Percentiles rank a stretch among this genome's conserved stretches.
Conservation (phyloP, 2,329 filamentous ascomycete species). For the Calonectria honghensis region DNA sequence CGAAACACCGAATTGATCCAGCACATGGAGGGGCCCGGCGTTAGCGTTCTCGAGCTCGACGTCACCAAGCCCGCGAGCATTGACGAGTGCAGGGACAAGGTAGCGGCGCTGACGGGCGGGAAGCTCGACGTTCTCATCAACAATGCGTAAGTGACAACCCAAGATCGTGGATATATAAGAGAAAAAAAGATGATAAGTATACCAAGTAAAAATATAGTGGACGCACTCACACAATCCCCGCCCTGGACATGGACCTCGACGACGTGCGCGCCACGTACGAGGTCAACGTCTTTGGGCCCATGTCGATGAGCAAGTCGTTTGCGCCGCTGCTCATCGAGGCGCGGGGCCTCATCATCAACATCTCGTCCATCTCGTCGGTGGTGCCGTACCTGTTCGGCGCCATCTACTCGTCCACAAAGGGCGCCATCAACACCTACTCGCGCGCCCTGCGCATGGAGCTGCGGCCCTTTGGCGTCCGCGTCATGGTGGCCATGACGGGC, state of each 20-base stretch:
- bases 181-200: background rate
- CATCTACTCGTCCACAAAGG: constrained; percentile 74
- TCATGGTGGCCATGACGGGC: constrained; percentile 74
- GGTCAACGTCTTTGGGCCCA: constrained; percentile 75
- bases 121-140: constrained; percentile 76
- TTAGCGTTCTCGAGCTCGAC: constrained; percentile 71
- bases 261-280: constrained; percentile 74
- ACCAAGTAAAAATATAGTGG: constrained; percentile 60
- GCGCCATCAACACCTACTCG: constrained; percentile 71
- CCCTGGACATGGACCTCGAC: constrained; percentile 70
- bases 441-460: constrained; percentile 73
- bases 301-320: constrained; percentile 73
- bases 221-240: constrained; percentile 70
- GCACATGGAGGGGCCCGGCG: constrained; percentile 66
- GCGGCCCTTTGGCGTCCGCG: constrained; percentile 72
- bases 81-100: constrained; percentile 66
- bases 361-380: constrained; percentile 71
- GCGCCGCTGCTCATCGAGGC: constrained; percentile 69
- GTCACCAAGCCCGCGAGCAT: constrained; percentile 73
- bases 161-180: background rate
- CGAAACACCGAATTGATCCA: constrained; percentile 69
- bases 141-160: constrained; percentile 70
- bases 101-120: constrained; percentile 69
- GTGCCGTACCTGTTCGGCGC: constrained; percentile 72
- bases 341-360: constrained; percentile 72